A percentile compares a stretch with the other conserved stretches of the same genome.
Evolutionary conservation across 2,329 filamentous ascomycete species (phyloP).

Genomic region (Sclerotinia glacialis): DNA sequence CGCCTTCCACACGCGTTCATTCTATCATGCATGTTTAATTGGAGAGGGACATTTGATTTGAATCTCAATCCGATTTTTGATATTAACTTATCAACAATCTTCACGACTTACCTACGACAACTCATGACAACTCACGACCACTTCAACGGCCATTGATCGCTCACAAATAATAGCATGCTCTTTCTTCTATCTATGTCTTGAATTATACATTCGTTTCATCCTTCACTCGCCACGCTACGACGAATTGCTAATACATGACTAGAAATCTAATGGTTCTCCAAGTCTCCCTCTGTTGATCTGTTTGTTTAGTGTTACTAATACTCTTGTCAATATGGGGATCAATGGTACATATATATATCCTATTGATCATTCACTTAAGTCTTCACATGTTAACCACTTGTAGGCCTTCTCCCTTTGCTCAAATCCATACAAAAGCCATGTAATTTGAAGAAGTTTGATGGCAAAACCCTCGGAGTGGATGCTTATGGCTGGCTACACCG

Average conservation of each 20-base stretch:
- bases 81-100: constrained; percentile 12
- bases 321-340: constrained; percentile 31
- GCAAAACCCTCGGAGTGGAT: constrained; percentile 90
- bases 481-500: constrained; percentile 98
- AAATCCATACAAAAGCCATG: constrained; percentile 94
- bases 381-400: constrained; percentile 23
- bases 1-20: constrained; percentile 22
- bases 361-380: constrained; percentile 24
- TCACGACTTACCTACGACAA: constrained; percentile 7
- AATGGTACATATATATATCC: constrained; percentile 21
- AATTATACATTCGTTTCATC: constrained; percentile 15
- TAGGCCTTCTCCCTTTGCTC: constrained; percentile 83
- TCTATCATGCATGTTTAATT: constrained; percentile 17
- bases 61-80: not conserved
- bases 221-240: constrained; percentile 3
- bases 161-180: not conserved
- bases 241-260: not conserved
- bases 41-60: not conserved
- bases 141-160: not conserved
- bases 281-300: constrained; percentile 30
- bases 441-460: constrained; percentile 80
- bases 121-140: not conserved
- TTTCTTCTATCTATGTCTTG: not conserved
- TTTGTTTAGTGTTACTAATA: constrained; percentile 25
- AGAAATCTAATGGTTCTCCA: constrained; percentile 15